phyloP scores from a whole-genome alignment of 208 protist genomes.

The Trichomonas vaginalis region DNA sequence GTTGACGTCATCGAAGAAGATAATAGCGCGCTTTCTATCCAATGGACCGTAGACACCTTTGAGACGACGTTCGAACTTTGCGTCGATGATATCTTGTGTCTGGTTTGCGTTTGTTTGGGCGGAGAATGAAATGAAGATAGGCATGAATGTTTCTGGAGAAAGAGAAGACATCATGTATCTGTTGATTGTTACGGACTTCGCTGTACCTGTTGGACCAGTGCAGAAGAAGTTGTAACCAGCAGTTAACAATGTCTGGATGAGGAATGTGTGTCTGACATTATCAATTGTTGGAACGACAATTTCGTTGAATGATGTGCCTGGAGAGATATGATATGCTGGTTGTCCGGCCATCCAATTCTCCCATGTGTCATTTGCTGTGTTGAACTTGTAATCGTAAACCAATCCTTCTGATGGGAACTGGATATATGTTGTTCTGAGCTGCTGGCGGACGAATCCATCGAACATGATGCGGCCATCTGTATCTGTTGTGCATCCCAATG shows the following conservation, averaged over 20 bases:
- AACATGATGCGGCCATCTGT: constrained; percentile 63
- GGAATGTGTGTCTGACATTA: constrained; percentile 75
- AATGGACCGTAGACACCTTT: constrained; percentile 73
- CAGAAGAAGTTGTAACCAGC: constrained; percentile 69
- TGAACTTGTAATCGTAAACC: constrained; percentile 78
- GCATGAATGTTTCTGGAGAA: constrained; percentile 69
- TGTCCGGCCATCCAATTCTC: constrained; percentile 69
- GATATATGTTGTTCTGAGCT: constrained; percentile 48
- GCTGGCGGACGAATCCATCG: constrained; percentile 66
- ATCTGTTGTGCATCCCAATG: constrained; percentile 76
- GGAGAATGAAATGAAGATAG: constrained; percentile 84
- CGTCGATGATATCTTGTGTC: constrained; percentile 87
- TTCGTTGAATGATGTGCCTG: constrained; percentile 61
- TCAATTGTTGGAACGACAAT: constrained; percentile 90
- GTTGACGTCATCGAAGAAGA: constrained; percentile 94
- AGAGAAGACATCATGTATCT: constrained; percentile 66
- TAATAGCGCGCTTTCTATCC: constrained; percentile 76
- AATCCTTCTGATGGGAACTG: constrained; percentile 56
- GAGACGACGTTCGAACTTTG: constrained; percentile 76
- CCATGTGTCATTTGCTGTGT: constrained; percentile 57
- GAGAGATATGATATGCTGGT: constrained; percentile 59
- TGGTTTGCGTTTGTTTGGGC: constrained; percentile 83
- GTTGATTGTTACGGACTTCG: constrained; percentile 78
- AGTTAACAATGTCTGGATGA: constrained; percentile 65
- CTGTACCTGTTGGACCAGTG: constrained; percentile 85